Base-by-base conservation (phyloP, 306 rosid species). In the Coriaria nepalensis region DNA sequence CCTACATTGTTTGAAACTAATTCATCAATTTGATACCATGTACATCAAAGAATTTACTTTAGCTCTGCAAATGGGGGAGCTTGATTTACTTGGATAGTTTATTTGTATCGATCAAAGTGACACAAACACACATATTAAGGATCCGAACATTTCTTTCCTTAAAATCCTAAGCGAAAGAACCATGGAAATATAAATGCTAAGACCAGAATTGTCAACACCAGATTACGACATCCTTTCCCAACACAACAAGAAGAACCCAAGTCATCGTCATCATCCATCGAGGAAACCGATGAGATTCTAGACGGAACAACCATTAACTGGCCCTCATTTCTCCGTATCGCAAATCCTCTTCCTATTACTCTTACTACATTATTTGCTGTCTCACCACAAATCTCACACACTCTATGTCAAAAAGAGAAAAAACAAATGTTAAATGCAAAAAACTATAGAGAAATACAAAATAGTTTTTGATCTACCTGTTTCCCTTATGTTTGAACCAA, bases 301-400 rank as follows among this genome's bases (percentile, higher is more conserved):
- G 29, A 20, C 29, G 29, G 3, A 20, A 20, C 29, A 20, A 33
- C 43, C 6, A 47, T 33, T 42, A 40, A 9, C 50, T 41, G 38
- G 8, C 33, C 44, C 29, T 45, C 61, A 33, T 47, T 47, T 13
- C 35, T 13, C 49, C 40, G 50, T 12, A 43, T 38, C 32, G 7
- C 4, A n/a, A 37, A 42, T 32, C 14, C 37, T 5, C 43, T 45
- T 5, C 35, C 43, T 44, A 37, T 35, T 37, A 51, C 35, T 29
- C 52, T 52, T 45, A 11, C 33, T 5, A 63, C 61, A 5, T 63
- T 63, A 35, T 43, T 54, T 37, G 55, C 68, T 4, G 55, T 62
- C 61, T 53, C 55, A 33, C 61, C 61, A 55, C 68, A 62, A 10
- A 62, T 62, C 40, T 62, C 68, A 41, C 68, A 62, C 29, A 32